phyloP scores from a whole-genome alignment of 2,329 filamentous ascomycete species.

The Cladophialophora psammophila region DNA sequence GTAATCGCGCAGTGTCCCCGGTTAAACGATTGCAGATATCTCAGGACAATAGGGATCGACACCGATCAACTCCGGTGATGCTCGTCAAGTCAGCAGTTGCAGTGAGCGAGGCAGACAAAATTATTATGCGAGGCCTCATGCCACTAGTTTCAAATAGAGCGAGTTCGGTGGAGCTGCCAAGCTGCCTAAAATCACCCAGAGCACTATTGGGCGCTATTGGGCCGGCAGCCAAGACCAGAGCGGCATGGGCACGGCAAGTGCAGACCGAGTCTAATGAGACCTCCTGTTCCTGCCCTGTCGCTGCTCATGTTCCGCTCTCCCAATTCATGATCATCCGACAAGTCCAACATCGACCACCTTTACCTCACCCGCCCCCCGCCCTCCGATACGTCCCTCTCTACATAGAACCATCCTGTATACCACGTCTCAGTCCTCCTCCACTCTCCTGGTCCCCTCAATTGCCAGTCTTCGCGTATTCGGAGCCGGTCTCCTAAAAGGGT shows the following conservation, averaged over 20 bases:
- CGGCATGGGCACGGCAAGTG: slow-evolving; percentile 19
- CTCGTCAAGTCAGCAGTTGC: neutral
- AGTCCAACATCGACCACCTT: slow-evolving; percentile 25
- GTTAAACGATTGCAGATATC: slow-evolving; percentile 9
- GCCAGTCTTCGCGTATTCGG: slow-evolving; percentile 10
- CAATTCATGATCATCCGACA: slow-evolving; percentile 19
- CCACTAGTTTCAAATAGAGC: slow-evolving; percentile 10
- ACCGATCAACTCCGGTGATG: neutral
- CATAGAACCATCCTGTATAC: slow-evolving; percentile 7
- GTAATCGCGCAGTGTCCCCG: neutral
- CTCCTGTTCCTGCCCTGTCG: slow-evolving; percentile 15
- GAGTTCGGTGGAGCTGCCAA: slow-evolving; percentile 10
- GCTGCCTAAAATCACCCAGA: neutral
- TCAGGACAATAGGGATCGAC: neutral
- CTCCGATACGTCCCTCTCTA: slow-evolving; percentile 6
- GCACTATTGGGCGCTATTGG: neutral
- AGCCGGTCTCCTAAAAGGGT: slow-evolving; percentile 31
- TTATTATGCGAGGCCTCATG: slow-evolving; percentile 10
- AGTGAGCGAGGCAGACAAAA: slow-evolving; percentile 7
- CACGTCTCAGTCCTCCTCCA: neutral
- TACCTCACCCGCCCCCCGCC: slow-evolving; percentile 13
- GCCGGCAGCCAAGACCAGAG: slow-evolving; percentile 10
- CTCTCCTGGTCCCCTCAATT: neutral
- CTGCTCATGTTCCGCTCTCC: slow-evolving; percentile 10
- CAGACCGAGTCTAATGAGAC: slow-evolving; percentile 29